phyloP scores from a whole-genome alignment of 2,329 filamentous ascomycete species.

The Dendryphion nanum region DNA sequence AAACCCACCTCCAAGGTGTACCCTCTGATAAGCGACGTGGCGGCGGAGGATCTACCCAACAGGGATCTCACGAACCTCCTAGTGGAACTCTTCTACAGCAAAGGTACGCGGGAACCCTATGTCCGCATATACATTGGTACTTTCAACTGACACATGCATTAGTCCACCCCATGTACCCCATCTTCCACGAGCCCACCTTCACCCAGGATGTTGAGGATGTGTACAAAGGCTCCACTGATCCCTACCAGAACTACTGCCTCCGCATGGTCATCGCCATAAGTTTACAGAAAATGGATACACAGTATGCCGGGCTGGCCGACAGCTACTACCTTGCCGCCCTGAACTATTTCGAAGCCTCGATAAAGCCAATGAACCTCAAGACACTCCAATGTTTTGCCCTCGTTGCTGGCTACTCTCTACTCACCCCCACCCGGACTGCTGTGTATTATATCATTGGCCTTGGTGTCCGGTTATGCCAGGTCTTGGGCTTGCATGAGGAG shows the following conservation, averaged over 20 bases:
- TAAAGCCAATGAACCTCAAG: constrained; percentile 84
- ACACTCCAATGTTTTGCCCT: constrained; percentile 87
- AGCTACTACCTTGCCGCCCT: constrained; percentile 92
- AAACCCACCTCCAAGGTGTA: constrained; percentile 78
- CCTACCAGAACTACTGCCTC: constrained; percentile 83
- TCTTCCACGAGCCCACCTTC: constrained; percentile 80
- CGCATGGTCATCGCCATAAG: constrained; percentile 93
- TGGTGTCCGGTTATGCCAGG: constrained; percentile 83
- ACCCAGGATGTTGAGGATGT: constrained; percentile 75
- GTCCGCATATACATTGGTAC: background rate
- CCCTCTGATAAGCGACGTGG: constrained; percentile 81
- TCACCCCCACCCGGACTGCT: constrained; percentile 88
- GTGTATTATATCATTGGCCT: constrained; percentile 92
- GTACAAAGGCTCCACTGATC: constrained; percentile 70
- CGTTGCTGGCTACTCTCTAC: constrained; percentile 85
- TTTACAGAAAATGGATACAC: constrained; percentile 84
- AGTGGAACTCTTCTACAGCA: constrained; percentile 80
- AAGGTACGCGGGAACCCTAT: constrained; percentile 60
- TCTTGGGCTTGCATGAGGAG: constrained; percentile 83
- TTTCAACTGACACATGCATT: constrained; percentile 13
- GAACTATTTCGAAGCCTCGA: constrained; percentile 75
- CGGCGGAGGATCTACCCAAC: constrained; percentile 73
- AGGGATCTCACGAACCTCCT: constrained; percentile 73
- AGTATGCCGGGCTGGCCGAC: constrained; percentile 91
- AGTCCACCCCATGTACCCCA: constrained; percentile 88